Base-by-base conservation (phyloP, 1,139 yeast species). In the Zygosaccharomyces sapae region DNA sequence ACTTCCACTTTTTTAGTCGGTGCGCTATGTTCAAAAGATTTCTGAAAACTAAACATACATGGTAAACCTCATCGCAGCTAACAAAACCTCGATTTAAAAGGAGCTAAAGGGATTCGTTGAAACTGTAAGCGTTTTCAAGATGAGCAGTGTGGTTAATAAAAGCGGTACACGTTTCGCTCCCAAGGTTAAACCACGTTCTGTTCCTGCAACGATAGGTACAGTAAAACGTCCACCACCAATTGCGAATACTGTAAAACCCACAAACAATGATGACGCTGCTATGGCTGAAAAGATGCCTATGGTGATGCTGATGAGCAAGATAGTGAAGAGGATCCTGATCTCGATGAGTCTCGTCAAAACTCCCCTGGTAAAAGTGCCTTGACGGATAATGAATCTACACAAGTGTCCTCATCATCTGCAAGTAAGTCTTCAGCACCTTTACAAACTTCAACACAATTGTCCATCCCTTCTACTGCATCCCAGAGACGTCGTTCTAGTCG, bases 121-220 rank as follows among this genome's bases (percentile, higher is more conserved):
- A 18, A 18, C 16, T 31, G 7, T 31, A 31, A 18, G 16, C 13
- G 9, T 38, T 18, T 13, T 9, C 33, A 19, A 10, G 16, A 63
- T 62, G 69, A 65, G 69, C 60, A 65, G 68, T 52, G 60, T 63
- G 27, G 67, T 65, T 5, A 64, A 70, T 47, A 70, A 70, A 50
- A 67, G 72, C 54, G 71, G 71, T 29, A 66, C 69, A 6, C 66
- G 72, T 41, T 70, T 70, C 53, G 63, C 68, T 2, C 74, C 74
- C 1, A 70, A 70, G 48, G 56, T 62, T 4, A 65, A 61, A 41
- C 70, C 67, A 46, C 70, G 73, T 55, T 62, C 73, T 44, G 61
- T 58, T 40, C 54, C 52, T 33, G 44, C 42, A 27, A 48, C 52
- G 12, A 43, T 42, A n/a, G 42, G 43, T 7, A 39, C 46, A 19